These are phyloP conservation scores for Catunica adiposa DNA, from an alignment of 2,329 filamentous ascomycete species.

Conservation along the genomic window DNA sequence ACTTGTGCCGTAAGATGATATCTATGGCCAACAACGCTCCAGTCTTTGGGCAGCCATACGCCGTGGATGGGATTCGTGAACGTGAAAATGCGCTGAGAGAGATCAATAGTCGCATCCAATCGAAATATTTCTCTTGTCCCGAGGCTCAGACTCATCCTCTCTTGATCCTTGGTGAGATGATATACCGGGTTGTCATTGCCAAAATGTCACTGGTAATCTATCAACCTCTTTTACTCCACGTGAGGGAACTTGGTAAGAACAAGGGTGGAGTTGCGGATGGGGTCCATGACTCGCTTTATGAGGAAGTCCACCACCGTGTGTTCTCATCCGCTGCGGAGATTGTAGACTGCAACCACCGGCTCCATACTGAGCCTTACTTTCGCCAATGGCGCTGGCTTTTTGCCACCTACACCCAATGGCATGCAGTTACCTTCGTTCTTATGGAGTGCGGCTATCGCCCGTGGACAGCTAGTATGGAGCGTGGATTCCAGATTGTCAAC, in stretches of 20 bases:
- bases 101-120: conserved; percentile 37
- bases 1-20: conserved; percentile 18
- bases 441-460: conserved; percentile 30
- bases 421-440: conserved; percentile 32
- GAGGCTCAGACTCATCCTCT: conserved; percentile 31
- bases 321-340: conserved; percentile 60
- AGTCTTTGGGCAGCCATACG: conserved; percentile 10
- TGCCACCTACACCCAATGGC: conserved; percentile 35
- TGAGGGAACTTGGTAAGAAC: not conserved
- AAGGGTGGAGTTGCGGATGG: conserved; percentile 29
- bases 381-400: conserved; percentile 34
- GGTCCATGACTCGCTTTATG: conserved; percentile 21
- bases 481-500: conserved; percentile 32
- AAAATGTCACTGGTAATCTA: conserved; percentile 68
- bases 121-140: conserved; percentile 36
- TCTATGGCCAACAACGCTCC: conserved; percentile 8
- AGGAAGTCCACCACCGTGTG: conserved; percentile 47
- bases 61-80: conserved; percentile 9
- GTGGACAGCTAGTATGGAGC: conserved; percentile 34
- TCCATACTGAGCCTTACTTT: conserved; percentile 41
- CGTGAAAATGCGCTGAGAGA: conserved; percentile 8
- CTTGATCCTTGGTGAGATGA: conserved; percentile 52
- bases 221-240: conserved; percentile 46
- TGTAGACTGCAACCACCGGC: conserved; percentile 48
- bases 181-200: conserved; percentile 54